phyloP scores from a whole-genome alignment of 306 rosid genomes.

The Vicia sativa region DNA sequence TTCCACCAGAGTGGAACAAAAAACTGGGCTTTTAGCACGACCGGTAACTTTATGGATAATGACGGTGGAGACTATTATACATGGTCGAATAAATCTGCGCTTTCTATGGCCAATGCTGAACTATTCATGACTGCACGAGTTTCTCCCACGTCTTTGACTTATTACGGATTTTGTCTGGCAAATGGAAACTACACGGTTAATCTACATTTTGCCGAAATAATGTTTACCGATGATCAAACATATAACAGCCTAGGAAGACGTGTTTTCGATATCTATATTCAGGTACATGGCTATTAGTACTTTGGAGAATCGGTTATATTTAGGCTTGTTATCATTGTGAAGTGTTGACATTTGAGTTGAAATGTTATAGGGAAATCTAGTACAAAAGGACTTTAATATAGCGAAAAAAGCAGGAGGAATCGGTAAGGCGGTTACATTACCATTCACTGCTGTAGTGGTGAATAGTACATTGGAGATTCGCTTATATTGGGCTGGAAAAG shows the following conservation, averaged over 20 bases:
- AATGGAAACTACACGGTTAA: slow-evolving; percentile 27
- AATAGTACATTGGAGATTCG: slow-evolving; percentile 4
- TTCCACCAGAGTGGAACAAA: not conserved
- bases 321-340: not conserved
- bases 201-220: slow-evolving; percentile 35
- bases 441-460: not conserved
- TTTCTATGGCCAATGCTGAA: slow-evolving; percentile 33
- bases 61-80: not conserved
- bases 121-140: slow-evolving; percentile 56
- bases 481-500: slow-evolving; percentile 15
- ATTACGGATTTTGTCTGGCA: slow-evolving; percentile 32
- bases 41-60: slow-evolving; percentile 22
- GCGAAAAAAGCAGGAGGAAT: not conserved
- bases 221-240: slow-evolving; percentile 32
- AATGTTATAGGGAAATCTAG: not conserved
- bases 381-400: slow-evolving; percentile 1
- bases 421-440: not conserved
- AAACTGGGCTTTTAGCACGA: slow-evolving; percentile 7
- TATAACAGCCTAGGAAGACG: slow-evolving; percentile 32
- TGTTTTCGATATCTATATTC: slow-evolving; percentile 28
- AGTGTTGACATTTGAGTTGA: not conserved
- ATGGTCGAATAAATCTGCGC: not conserved
- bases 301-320: not conserved
- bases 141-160: slow-evolving; percentile 37
- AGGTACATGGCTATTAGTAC: slow-evolving; percentile 12